These are phyloP conservation scores for Podila epicladia DNA, from an alignment of 192 early-diverging fungal genomes.

Conservation along the genomic window DNA sequence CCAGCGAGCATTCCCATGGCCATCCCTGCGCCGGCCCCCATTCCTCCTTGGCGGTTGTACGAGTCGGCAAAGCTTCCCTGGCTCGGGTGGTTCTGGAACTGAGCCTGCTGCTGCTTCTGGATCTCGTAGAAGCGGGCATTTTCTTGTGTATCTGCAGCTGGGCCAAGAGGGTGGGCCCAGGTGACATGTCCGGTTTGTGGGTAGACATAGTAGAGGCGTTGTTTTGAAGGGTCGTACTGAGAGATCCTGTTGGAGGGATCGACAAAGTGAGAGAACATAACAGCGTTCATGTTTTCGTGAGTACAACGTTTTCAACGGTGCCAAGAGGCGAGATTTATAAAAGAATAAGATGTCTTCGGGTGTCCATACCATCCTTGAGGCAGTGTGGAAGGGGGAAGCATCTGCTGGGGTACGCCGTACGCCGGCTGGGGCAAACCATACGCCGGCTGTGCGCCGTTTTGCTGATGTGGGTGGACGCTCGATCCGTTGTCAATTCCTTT, in stretches of 20 bases:
- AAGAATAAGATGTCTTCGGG: background rate
- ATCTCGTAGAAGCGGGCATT: conserved; percentile 37
- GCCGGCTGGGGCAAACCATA: conserved; percentile 20
- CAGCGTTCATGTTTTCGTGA: no score
- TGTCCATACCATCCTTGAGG: conserved; percentile 39
- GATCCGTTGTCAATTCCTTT: conserved; percentile 8
- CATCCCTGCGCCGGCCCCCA: conserved; percentile 35
- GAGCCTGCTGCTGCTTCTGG: conserved; percentile 18
- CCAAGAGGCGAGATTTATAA: background rate
- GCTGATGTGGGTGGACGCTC: background rate
- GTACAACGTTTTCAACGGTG: background rate
- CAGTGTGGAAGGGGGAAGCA: conserved; percentile 38
- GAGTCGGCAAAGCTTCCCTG: conserved; percentile 13
- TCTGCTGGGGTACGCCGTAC: conserved; percentile 22
- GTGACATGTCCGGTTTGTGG: conserved; percentile 29
- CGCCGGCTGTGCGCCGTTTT: conserved; percentile 10
- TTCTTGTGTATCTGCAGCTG: conserved; percentile 24
- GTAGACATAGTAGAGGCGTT: conserved; percentile 43
- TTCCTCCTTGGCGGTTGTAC: conserved; percentile 41
- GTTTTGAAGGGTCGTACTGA: conserved; percentile 33
- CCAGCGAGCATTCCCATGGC: conserved; percentile 46
- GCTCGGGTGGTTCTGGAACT: background rate
- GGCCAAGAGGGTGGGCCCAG: conserved; percentile 35
- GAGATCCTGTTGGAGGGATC: conserved; percentile 18
- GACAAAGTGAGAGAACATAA: background rate